Base-by-base conservation (phyloP, 2,329 filamentous ascomycete species). In the Pseudocercospora cruenta region DNA sequence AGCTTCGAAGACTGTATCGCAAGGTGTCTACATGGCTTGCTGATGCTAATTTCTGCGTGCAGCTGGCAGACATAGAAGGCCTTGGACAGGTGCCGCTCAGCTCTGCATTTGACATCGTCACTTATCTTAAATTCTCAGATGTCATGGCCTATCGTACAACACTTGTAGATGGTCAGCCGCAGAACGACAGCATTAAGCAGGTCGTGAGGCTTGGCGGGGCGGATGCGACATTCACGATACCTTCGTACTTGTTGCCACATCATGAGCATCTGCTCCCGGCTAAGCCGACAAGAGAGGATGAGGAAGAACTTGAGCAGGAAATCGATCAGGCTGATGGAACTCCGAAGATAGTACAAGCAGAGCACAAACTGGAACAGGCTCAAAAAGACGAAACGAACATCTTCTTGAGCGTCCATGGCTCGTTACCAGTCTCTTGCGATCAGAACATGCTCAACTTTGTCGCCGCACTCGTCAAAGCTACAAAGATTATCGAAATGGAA, bases 381-480 rank as follows among this genome's bases (percentile, higher is more conserved):
- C 69, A 77, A 26, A 83, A 80, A 65, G 84, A 86, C 68, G 82
- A 85, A 69, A 78, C 82, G 0, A 80, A 79, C 58, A 81, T 86
- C 65, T 79, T 77, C 33, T 75, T 86, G 53, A 79, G 78, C 39
- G 80, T 82, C 0, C 84, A 86, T 65, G 83, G 78, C 3, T 80
- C 81, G 49, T 74, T 86, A 1, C 85, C 85, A 0, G 82, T 82
- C 1, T 74, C 77, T 3, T 84, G 86, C 66, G 80, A 85, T 64
- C 84, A 86, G 66, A 80, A 81, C 21, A 76, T 86, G 3, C 80
- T 87, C 60, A 82, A 85, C 69, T 86, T 85, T 72, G 76, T 82
- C n/a, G 84, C 84, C 1, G 83, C 84, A 0, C 76, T 86, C 0
- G 80, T 86, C n/a, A 87, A 86, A 70, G 84, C 84, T 0, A 85